Percentiles rank a stretch among this genome's conserved stretches.
These are phyloP conservation scores for Diospyros lotus DNA, from an alignment of 148 eudicot species.

Conservation along the genomic window DNA sequence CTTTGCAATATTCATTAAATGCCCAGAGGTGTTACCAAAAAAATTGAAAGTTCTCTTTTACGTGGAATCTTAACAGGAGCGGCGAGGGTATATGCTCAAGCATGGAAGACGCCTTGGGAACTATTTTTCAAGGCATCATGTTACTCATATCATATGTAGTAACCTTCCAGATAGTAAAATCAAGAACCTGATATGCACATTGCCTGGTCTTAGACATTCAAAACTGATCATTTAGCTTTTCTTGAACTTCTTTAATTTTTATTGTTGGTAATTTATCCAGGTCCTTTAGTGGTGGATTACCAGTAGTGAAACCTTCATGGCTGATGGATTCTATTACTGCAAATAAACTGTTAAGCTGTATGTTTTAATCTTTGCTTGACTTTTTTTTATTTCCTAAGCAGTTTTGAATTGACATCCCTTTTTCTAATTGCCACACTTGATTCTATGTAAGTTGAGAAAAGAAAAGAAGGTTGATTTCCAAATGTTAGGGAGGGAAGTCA, in stretches of 20 bases:
- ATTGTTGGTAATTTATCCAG: slow-evolving; percentile 30
- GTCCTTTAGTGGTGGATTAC: slow-evolving; percentile 92
- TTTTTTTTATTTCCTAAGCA: slow-evolving; percentile 1
- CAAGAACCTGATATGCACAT: slow-evolving; percentile 69
- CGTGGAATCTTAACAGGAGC: slow-evolving; percentile 57
- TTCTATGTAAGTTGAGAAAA: background rate
- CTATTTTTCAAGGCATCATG: slow-evolving; percentile 86
- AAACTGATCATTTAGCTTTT: background rate
- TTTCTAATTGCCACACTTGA: background rate
- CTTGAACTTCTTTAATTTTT: background rate
- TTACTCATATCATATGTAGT: slow-evolving; percentile 90
- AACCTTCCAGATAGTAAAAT: slow-evolving; percentile 91
- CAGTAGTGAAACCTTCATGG: slow-evolving; percentile 90
- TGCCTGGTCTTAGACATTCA: background rate
- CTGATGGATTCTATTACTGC: slow-evolving; percentile 76
- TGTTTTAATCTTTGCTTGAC: slow-evolving; percentile 22
- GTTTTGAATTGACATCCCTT: background rate
- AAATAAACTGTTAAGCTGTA: slow-evolving; percentile 70
- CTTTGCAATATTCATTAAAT: background rate
- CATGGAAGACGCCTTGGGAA: slow-evolving; percentile 86
- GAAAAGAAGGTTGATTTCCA: slow-evolving; percentile 3
- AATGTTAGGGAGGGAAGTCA: background rate
- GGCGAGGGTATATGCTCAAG: slow-evolving; percentile 78
- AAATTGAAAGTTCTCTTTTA: too few species aligned
- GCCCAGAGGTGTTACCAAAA: background rate